Evolutionary conservation across 2,329 filamentous ascomycete genomes (phyloP).

Genomic region (Colletotrichum trifolii): DNA sequence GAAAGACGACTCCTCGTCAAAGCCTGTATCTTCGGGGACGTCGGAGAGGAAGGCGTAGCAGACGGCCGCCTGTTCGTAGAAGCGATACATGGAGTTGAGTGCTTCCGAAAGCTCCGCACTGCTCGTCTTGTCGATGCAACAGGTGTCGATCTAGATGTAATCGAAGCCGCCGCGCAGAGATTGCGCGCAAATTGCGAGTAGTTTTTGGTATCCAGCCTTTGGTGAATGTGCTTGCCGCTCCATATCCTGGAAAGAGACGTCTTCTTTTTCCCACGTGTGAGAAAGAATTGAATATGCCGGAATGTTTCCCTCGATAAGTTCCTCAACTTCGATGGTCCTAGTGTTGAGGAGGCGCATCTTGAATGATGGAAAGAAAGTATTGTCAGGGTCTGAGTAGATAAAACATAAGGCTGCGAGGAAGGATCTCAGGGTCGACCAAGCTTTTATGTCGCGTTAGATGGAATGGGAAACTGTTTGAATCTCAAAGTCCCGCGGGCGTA

Average conservation of each 20-base stretch:
- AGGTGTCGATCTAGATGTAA: conserved; percentile 35
- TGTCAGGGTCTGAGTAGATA: background rate
- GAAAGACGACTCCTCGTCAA: conserved; percentile 18
- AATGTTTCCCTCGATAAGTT: conserved; percentile 26
- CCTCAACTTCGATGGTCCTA: conserved; percentile 36
- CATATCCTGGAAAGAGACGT: conserved; percentile 44
- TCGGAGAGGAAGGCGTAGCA: conserved; percentile 32
- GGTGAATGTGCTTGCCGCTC: background rate
- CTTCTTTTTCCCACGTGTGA: conserved; percentile 48
- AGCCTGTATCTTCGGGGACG: background rate
- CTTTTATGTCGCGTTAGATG: too few species aligned
- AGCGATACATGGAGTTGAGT: conserved; percentile 28
- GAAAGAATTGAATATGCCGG: conserved; percentile 49
- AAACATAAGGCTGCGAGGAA: too few species aligned
- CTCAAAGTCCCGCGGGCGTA: too few species aligned
- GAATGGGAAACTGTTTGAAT: too few species aligned
- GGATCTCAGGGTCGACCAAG: too few species aligned
- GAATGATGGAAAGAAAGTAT: background rate
- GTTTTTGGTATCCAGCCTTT: conserved; percentile 39
- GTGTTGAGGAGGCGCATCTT: conserved; percentile 44
- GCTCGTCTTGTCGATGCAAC: conserved; percentile 36
- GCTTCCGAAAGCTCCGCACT: conserved; percentile 29
- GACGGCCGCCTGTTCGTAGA: conserved; percentile 15
- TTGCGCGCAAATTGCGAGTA: conserved; percentile 36
- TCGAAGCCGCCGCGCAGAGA: conserved; percentile 14